phyloP scores from a whole-genome alignment of 2,329 filamentous ascomycete species.

The Penicillium vulpinum region DNA sequence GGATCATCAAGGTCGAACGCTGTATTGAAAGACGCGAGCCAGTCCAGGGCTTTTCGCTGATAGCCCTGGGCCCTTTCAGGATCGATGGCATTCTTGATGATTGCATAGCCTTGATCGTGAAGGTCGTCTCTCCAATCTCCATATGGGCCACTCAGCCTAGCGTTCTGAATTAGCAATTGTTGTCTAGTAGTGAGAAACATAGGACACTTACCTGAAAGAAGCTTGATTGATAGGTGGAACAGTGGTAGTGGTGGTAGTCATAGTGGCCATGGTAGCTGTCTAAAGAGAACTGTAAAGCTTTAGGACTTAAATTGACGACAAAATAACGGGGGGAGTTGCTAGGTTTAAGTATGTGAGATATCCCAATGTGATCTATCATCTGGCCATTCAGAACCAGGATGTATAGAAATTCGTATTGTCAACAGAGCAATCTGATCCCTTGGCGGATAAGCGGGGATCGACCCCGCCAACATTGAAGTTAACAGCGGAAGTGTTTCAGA shows the following conservation, averaged over 20 bases:
- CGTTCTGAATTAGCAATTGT: neutral
- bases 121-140: conserved; percentile 24
- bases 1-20: conserved; percentile 15
- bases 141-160: neutral
- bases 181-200: no score
- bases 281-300: neutral
- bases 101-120: conserved; percentile 16
- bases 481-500: neutral
- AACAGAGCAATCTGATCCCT: neutral
- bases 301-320: no score
- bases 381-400: neutral
- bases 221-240: neutral
- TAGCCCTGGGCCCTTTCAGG: conserved; percentile 18
- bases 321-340: neutral
- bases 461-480: neutral
- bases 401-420: neutral
- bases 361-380: neutral
- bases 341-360: neutral
- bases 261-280: no score
- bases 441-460: neutral
- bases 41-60: conserved; percentile 20
- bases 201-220: neutral
- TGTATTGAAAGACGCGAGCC: conserved; percentile 19
- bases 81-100: conserved; percentile 20
- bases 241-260: neutral